Conservation (phyloP, 495 filamentous ascomycete genomes). For the Penicillium psychrofluorescens region DNA sequence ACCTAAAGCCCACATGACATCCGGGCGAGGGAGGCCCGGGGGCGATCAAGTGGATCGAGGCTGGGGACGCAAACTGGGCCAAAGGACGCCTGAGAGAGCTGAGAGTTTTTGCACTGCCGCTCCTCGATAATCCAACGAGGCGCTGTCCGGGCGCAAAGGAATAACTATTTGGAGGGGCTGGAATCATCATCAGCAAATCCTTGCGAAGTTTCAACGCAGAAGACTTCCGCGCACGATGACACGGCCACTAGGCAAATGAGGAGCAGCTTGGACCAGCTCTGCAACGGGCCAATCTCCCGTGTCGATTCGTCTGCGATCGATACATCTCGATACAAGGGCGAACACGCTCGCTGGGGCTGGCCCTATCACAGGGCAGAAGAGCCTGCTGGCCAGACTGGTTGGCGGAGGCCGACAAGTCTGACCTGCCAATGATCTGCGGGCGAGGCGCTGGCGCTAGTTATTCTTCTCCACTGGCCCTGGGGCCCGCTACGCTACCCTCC, state of each 20-base stretch:
- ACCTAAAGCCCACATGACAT: slow-evolving; percentile 36
- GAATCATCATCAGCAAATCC: neutral
- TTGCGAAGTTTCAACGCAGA: slow-evolving; percentile 8
- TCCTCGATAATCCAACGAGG: no score
- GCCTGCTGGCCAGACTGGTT: slow-evolving; percentile 11
- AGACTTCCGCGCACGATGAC: slow-evolving; percentile 13
- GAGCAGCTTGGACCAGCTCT: slow-evolving; percentile 17
- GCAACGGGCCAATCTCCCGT: slow-evolving; percentile 13
- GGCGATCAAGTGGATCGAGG: slow-evolving; percentile 19
- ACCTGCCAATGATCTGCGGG: neutral
- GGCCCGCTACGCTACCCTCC: slow-evolving; percentile 25
- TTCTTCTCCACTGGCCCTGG: neutral
- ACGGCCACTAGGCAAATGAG: slow-evolving; percentile 18
- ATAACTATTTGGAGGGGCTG: slow-evolving; percentile 5
- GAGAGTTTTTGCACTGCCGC: no score
- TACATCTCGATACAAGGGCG: slow-evolving; percentile 22
- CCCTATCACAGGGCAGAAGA: slow-evolving; percentile 16
- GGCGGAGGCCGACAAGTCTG: no score
- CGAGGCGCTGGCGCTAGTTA: slow-evolving; percentile 10
- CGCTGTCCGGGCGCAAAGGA: neutral
- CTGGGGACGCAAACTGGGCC: slow-evolving; percentile 2
- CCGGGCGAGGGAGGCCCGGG: slow-evolving; percentile 7
- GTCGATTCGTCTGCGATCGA: slow-evolving; percentile 6
- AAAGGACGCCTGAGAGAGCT: no score
- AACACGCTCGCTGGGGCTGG: slow-evolving; percentile 7